Conservation (phyloP, 768 basidiomycete genomes). For the Tricholoma terreum region DNA sequence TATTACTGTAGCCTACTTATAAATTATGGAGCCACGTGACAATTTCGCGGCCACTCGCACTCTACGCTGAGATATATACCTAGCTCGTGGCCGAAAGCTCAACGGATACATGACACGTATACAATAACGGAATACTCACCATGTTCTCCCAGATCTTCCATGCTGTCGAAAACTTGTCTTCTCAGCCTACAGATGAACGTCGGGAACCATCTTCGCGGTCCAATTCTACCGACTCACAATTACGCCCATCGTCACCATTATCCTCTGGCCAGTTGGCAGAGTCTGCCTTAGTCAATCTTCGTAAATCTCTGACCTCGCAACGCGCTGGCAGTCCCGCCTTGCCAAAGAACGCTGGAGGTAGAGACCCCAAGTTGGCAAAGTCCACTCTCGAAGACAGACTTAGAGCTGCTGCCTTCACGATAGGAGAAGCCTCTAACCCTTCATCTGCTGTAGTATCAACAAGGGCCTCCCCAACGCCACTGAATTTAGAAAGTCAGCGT, state of each 20-base stretch:
- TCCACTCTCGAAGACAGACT: conserved; percentile 73
- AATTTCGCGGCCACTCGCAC: not conserved
- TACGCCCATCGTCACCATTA: conserved; percentile 30
- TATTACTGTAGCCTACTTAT: too few relatives aligned
- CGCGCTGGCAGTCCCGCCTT: conserved; percentile 37
- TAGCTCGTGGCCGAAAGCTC: not conserved
- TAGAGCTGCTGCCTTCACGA: conserved; percentile 57
- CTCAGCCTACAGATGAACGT: conserved; percentile 20
- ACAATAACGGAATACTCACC: not conserved
- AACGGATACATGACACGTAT: not conserved
- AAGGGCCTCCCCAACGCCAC: conserved; percentile 38
- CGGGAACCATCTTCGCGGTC: conserved; percentile 28
- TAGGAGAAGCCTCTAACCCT: conserved; percentile 50
- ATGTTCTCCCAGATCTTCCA: conserved; percentile 80
- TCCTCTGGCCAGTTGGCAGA: conserved; percentile 60
- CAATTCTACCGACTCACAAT: conserved; percentile 32
- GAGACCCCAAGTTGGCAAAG: conserved; percentile 34
- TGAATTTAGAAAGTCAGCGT: conserved; percentile 20
- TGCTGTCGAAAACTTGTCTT: conserved; percentile 66
- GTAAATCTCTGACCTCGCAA: conserved; percentile 59
- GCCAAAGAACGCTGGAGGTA: conserved; percentile 13
- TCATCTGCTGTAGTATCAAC: conserved; percentile 40
- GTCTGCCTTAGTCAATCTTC: conserved; percentile 53
- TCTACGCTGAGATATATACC: conserved; percentile 1
- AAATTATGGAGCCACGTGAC: not conserved